A percentile compares a stretch with the other conserved stretches of the same genome.
Evolutionary conservation across 768 basidiomycete species (phyloP).

Genomic region (Mycena maculata): DNA sequence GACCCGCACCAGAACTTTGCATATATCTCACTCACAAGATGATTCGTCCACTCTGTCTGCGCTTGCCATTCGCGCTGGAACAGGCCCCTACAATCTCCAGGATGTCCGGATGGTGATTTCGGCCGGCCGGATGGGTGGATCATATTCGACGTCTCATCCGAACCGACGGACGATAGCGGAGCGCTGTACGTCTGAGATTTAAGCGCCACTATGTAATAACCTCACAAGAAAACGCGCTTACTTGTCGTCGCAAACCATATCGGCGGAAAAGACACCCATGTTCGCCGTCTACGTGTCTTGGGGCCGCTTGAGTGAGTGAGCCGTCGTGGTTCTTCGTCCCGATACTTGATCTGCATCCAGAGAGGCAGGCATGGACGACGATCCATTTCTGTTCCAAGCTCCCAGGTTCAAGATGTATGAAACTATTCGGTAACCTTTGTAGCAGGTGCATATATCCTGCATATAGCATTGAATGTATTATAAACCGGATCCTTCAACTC

Average conservation of each 20-base stretch:
- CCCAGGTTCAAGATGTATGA: constrained; percentile 81
- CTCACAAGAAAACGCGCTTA: constrained; percentile 80
- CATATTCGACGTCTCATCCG: constrained; percentile 85
- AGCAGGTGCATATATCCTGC: too few species aligned
- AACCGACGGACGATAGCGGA: constrained; percentile 81
- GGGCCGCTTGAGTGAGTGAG: constrained; percentile 80
- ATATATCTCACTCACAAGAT: constrained; percentile 82
- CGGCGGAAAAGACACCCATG: constrained; percentile 99
- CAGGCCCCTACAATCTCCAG: constrained; percentile 90
- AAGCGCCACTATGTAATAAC: not conserved
- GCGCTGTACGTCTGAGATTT: constrained; percentile 68
- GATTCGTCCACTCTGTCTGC: constrained; percentile 98
- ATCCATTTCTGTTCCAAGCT: constrained; percentile 77
- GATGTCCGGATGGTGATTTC: constrained; percentile 89
- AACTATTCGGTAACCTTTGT: constrained; percentile 68
- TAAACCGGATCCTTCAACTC: too few species aligned
- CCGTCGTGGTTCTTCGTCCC: constrained; percentile 8
- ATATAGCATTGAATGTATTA: not conserved
- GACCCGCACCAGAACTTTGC: constrained; percentile 73
- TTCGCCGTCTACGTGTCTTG: constrained; percentile 88
- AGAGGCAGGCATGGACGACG: constrained; percentile 66
- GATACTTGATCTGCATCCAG: constrained; percentile 38
- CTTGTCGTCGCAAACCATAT: constrained; percentile 92
- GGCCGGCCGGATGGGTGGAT: constrained; percentile 97
- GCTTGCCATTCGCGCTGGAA: constrained; percentile 91